A percentile compares a stretch with the other conserved stretches of the same genome.
These are phyloP conservation scores for Kwoniella sp. DNA, from an alignment of 768 basidiomycete genomes.

Conservation along the genomic window DNA sequence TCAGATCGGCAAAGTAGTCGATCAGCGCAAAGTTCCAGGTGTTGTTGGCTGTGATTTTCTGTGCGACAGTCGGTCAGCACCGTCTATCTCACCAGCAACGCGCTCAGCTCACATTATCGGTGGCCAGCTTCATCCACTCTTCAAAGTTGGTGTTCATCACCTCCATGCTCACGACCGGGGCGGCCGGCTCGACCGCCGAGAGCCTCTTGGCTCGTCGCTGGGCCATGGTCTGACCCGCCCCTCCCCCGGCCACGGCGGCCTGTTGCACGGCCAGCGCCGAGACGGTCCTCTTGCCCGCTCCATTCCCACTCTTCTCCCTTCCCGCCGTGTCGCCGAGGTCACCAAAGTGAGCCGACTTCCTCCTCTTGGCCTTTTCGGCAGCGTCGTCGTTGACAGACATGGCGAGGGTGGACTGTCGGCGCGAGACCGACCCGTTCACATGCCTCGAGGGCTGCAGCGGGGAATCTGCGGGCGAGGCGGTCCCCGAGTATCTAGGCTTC, in stretches of 20 bases:
- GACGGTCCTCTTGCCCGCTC: constrained; percentile 25
- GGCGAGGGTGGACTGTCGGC: background rate
- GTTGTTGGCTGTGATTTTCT: constrained; percentile 99
- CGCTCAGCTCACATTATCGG: constrained; percentile 74
- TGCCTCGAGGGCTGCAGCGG: constrained; percentile 11
- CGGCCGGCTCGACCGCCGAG: constrained; percentile 34
- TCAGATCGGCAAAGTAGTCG: constrained; percentile 99
- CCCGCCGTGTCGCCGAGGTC: constrained; percentile 18
- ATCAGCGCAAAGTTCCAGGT: constrained; percentile 98
- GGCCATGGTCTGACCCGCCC: constrained; percentile 1
- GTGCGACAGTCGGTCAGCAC: background rate
- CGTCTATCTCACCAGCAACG: background rate
- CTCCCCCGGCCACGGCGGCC: constrained; percentile 54
- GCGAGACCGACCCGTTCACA: background rate
- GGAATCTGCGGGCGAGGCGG: constrained; percentile 5
- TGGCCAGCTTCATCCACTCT: constrained; percentile 99
- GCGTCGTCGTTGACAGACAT: constrained; percentile 67
- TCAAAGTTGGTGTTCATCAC: constrained; percentile 92
- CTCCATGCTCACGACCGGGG: constrained; percentile 56
- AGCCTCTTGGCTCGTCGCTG: constrained; percentile 32
- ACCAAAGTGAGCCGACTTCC: constrained; percentile 51
- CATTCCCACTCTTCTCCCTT: constrained; percentile 51
- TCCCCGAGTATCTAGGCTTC: too few species aligned
- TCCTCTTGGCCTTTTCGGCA: constrained; percentile 74
- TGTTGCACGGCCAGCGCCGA: constrained; percentile 52